These are phyloP conservation scores for Trypanosoma grayi DNA, from an alignment of 208 protist genomes.

Conservation along the genomic window DNA sequence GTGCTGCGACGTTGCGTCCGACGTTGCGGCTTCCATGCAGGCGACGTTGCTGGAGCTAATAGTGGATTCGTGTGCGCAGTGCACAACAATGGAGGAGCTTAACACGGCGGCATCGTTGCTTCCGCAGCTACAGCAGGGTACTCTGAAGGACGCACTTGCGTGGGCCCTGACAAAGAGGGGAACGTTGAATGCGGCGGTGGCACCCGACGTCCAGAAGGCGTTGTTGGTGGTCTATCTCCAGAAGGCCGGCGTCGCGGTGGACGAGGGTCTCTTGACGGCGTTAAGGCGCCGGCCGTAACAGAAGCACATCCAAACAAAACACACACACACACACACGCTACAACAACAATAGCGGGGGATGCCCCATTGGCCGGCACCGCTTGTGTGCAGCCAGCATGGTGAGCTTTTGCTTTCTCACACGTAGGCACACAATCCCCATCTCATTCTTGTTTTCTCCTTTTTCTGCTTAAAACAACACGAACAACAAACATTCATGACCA, in stretches of 20 bases:
- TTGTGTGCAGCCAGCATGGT: too few relatives aligned
- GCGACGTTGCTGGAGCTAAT: constrained; percentile 41
- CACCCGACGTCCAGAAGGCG: constrained; percentile 44
- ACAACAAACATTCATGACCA: too few relatives aligned
- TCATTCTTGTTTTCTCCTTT: too few relatives aligned
- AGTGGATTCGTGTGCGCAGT: constrained; percentile 12
- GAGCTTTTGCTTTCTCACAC: too few relatives aligned
- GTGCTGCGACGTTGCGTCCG: constrained; percentile 10
- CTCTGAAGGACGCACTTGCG: constrained; percentile 27
- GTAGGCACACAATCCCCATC: too few relatives aligned
- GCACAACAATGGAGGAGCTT: constrained; percentile 28
- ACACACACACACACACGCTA: too few relatives aligned
- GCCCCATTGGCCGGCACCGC: too few relatives aligned
- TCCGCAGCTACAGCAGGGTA: constrained; percentile 18
- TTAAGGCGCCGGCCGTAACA: constrained; percentile 24
- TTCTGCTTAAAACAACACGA: too few relatives aligned
- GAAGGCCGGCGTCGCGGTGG: constrained; percentile 39
- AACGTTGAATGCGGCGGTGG: constrained; percentile 13
- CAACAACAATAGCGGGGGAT: too few relatives aligned
- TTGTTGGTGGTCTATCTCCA: constrained; percentile 75
- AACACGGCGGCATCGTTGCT: constrained; percentile 51
- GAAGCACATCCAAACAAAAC: too few relatives aligned
- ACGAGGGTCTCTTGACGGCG: constrained; percentile 34
- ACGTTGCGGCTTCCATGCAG: constrained; percentile 29
- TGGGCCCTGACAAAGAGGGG: constrained; percentile 22